These are phyloP conservation scores for Aspergillus ibericus DNA, from an alignment of 2,329 filamentous ascomycete genomes.

Conservation along the genomic window DNA sequence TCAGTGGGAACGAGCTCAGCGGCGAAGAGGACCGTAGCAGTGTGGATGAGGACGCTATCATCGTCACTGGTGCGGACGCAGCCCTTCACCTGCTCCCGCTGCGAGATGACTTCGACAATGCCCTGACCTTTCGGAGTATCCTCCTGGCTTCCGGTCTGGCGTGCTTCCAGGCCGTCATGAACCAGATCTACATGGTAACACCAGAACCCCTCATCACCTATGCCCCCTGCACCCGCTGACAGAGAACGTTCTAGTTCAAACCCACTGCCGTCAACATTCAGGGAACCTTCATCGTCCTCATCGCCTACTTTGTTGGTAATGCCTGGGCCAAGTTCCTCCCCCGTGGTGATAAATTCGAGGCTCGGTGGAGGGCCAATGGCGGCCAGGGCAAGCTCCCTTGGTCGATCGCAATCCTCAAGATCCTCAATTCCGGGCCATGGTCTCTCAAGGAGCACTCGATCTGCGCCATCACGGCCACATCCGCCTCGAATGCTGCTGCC, in stretches of 20 bases:
- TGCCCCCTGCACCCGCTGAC: background rate
- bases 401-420: constrained; percentile 41
- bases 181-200: constrained; percentile 55
- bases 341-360: constrained; percentile 53
- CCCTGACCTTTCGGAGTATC: constrained; percentile 56
- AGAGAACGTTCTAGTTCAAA: background rate
- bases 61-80: constrained; percentile 55
- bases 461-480: constrained; percentile 55
- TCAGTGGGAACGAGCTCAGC: background rate
- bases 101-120: constrained; percentile 54
- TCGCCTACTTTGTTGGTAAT: constrained; percentile 57
- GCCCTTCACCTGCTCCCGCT: constrained; percentile 51
- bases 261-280: background rate
- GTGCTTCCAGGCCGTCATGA: constrained; percentile 57
- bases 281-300: constrained; percentile 59
- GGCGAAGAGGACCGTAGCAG: background rate
- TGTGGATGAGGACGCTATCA: constrained; percentile 36
- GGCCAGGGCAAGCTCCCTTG: constrained; percentile 1
- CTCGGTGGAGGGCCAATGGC: background rate
- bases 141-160: constrained; percentile 52
- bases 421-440: constrained; percentile 56
- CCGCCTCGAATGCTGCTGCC: constrained; percentile 52
- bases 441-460: constrained; percentile 59
- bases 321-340: constrained; percentile 51
- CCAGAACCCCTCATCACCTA: background rate